A percentile compares a stretch with the other conserved stretches of the same genome.
phyloP scores from a whole-genome alignment of 1,284 basidiomycete species.

The Trichosporon inkin region DNA sequence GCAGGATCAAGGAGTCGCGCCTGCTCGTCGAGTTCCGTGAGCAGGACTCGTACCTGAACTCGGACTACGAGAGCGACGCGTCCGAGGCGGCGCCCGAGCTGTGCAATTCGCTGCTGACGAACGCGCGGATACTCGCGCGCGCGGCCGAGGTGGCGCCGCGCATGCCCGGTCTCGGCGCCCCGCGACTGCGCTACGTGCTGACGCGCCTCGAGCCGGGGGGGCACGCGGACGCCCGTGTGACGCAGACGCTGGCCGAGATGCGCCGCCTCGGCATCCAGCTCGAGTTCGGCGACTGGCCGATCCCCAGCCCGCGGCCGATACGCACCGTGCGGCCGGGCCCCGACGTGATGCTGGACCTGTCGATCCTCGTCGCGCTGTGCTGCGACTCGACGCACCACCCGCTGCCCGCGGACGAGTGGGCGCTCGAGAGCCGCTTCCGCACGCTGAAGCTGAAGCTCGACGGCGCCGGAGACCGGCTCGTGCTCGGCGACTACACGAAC shows the following conservation, averaged over 20 bases:
- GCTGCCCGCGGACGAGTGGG: constrained; percentile 57
- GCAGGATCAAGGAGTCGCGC: constrained; percentile 68
- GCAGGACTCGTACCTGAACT: constrained; percentile 69
- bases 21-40: constrained; percentile 75
- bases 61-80: constrained; percentile 37
- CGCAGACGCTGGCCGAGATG: constrained; percentile 58
- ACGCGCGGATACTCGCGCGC: constrained; percentile 53
- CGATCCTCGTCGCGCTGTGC: constrained; percentile 72
- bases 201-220: constrained; percentile 59
- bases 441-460: constrained; percentile 7
- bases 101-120: constrained; percentile 56
- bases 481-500: constrained; percentile 28
- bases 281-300: constrained; percentile 22
- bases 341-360: constrained; percentile 71
- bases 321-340: not conserved
- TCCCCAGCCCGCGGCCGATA: not conserved
- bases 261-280: constrained; percentile 63
- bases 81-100: constrained; percentile 12
- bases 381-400: constrained; percentile 74
- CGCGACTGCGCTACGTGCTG: constrained; percentile 60
- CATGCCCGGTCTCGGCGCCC: constrained; percentile 27
- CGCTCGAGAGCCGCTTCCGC: constrained; percentile 60
- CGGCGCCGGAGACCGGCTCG: not conserved
- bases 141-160: constrained; percentile 58
- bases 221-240: constrained; percentile 58